Evolutionary conservation across 1,284 basidiomycete species (phyloP).

Genomic region (Ustilago loliicola): DNA sequence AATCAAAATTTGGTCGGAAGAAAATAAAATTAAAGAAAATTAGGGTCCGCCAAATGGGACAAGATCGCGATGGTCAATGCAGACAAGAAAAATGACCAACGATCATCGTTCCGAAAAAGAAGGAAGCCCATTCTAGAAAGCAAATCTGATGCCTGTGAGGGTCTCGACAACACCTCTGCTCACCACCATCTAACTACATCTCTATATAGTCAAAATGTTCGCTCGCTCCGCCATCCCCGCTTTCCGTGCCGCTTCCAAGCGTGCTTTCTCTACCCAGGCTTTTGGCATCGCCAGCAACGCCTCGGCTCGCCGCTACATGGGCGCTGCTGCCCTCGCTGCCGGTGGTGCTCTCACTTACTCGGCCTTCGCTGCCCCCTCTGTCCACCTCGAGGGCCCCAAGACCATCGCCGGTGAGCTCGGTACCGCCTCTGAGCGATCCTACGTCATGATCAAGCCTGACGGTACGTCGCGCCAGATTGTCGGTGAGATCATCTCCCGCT

Average conservation of each 20-base stretch:
- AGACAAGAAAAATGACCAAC: not conserved
- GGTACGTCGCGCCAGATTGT: constrained; percentile 64
- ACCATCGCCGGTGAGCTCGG: constrained; percentile 73
- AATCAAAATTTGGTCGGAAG: not conserved
- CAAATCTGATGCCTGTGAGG: not conserved
- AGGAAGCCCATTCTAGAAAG: not conserved
- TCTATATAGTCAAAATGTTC: constrained; percentile 36
- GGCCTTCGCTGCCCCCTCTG: constrained; percentile 33
- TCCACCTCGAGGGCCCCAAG: constrained; percentile 71
- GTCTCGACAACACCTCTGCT: not conserved
- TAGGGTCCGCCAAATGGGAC: not conserved
- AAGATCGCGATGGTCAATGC: constrained; percentile 31
- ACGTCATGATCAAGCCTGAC: constrained; percentile 72
- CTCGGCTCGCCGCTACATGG: constrained; percentile 45
- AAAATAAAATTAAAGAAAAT: not conserved
- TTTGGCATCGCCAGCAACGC: constrained; percentile 30
- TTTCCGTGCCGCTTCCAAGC: constrained; percentile 51
- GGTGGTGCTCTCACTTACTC: constrained; percentile 53
- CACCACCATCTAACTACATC: constrained; percentile 6
- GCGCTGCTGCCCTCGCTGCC: constrained; percentile 49
- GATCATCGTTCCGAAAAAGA: constrained; percentile 4
- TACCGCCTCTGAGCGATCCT: constrained; percentile 72
- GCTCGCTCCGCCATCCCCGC: constrained; percentile 49
- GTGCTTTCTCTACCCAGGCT: constrained; percentile 55
- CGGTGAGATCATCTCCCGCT: constrained; percentile 64